Percentiles rank a stretch among this genome's conserved stretches.
Conservation (phyloP, 108 stramenopile genomes). For the Licmophora abbreviata region DNA sequence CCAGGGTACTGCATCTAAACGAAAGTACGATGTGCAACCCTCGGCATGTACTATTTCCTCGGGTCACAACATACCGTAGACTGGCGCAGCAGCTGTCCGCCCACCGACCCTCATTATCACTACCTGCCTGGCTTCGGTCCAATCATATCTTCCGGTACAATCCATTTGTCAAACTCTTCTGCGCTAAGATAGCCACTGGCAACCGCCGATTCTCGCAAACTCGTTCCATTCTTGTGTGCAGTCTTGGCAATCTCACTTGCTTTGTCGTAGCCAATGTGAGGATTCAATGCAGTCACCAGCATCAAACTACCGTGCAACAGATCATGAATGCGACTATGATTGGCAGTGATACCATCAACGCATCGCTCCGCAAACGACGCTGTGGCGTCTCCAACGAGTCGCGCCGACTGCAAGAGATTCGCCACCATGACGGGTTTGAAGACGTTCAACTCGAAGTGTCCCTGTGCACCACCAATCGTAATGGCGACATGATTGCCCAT, state of each 20-base stretch:
- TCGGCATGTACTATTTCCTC: too few relatives aligned
- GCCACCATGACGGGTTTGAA: constrained; percentile 98
- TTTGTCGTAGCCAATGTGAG: constrained; percentile 98
- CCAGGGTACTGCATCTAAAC: too few relatives aligned
- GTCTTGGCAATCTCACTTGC: constrained; percentile 94
- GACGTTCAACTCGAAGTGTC: constrained; percentile 97
- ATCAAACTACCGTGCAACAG: constrained; percentile 89
- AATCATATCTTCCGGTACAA: constrained; percentile 93
- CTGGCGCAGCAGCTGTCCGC: too few relatives aligned
- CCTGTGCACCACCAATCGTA: constrained; percentile 90
- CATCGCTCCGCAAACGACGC: constrained; percentile 82
- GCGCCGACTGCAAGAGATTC: constrained; percentile 87
- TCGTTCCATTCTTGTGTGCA: constrained; percentile 90
- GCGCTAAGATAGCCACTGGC: constrained; percentile 84
- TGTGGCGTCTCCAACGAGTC: constrained; percentile 86
- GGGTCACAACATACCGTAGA: too few relatives aligned
- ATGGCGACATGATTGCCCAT: constrained; percentile 96
- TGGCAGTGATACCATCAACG: constrained; percentile 84
- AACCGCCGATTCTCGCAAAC: constrained; percentile 88
- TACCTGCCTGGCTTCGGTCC: constrained; percentile 71
- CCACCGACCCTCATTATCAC: too few relatives aligned
- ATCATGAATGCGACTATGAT: constrained; percentile 73
- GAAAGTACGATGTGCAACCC: too few relatives aligned
- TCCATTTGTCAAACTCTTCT: constrained; percentile 95
- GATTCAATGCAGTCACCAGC: constrained; percentile 98